A percentile compares a stretch with the other conserved stretches of the same genome.
phyloP scores from a whole-genome alignment of 495 filamentous ascomycete species.

The Neurospora sp. region DNA sequence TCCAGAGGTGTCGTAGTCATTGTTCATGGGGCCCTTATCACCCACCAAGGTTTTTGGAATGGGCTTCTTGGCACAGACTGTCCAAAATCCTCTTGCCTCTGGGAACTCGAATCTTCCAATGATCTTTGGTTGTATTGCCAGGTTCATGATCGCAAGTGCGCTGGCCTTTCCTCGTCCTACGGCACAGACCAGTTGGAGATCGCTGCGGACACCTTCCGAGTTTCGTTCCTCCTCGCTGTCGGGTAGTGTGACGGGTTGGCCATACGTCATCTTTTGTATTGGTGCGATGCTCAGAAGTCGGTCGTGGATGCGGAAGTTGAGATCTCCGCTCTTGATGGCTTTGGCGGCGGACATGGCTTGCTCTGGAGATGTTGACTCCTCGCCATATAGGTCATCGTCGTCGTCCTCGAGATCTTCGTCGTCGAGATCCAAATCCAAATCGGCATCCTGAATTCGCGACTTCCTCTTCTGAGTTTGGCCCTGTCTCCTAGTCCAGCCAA shows the following conservation, averaged over 20 bases:
- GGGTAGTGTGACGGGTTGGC: conserved; percentile 35
- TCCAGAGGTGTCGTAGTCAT: conserved; percentile 39
- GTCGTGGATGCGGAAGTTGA: conserved; percentile 70
- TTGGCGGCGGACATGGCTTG: conserved; percentile 17
- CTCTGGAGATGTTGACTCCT: conserved; percentile 40
- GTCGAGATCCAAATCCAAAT: conserved; percentile 46
- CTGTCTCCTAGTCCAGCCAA: conserved; percentile 63
- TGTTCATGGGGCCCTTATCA: conserved; percentile 39
- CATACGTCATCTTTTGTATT: conserved; percentile 59
- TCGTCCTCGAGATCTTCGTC: conserved; percentile 38
- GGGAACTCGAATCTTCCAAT: conserved; percentile 53
- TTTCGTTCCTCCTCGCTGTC: conserved; percentile 36
- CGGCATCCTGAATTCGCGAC: conserved; percentile 31
- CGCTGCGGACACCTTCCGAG: conserved; percentile 34
- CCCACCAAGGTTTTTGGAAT: conserved; percentile 42
- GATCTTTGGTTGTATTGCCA: conserved; percentile 58
- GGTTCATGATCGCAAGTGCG: conserved; percentile 62
- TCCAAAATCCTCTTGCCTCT: conserved; percentile 53
- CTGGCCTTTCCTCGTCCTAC: conserved; percentile 61
- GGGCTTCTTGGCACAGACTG: conserved; percentile 50
- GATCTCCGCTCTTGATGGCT: conserved; percentile 43
- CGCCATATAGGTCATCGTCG: conserved; percentile 57
- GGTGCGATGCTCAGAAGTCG: conserved; percentile 65
- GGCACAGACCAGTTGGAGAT: conserved; percentile 62
- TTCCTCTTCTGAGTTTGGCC: conserved; percentile 44